Conservation (phyloP, 2,329 filamentous ascomycete species). For the Microdochium trichocladiopsis region DNA sequence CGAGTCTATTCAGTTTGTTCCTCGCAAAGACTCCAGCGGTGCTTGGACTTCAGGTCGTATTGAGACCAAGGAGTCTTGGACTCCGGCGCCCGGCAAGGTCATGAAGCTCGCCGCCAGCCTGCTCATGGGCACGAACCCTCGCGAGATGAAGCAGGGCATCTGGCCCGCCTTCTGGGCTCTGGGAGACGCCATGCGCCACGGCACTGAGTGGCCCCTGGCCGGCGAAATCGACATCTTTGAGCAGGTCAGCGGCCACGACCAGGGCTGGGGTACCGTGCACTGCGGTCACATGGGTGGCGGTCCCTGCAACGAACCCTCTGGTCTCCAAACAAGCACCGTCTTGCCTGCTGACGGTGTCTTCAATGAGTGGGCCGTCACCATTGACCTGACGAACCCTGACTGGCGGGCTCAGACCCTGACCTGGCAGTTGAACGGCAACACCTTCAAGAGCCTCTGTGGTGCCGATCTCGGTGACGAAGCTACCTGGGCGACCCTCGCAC, state of each 20-base stretch:
- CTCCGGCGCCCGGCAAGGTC: constrained; percentile 34
- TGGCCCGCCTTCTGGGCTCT: constrained; percentile 56
- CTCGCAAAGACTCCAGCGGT: constrained; percentile 28
- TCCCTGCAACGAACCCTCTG: constrained; percentile 43
- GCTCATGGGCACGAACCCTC: constrained; percentile 34
- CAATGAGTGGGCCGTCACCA: constrained; percentile 42
- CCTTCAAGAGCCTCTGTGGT: constrained; percentile 36
- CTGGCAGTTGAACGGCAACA: constrained; percentile 39
- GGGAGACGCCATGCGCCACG: constrained; percentile 39
- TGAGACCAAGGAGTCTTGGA: constrained; percentile 40
- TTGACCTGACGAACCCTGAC: constrained; percentile 38
- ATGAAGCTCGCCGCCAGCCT: constrained; percentile 39
- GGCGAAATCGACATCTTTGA: constrained; percentile 55
- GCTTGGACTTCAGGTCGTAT: constrained; percentile 49
- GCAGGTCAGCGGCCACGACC: constrained; percentile 40
- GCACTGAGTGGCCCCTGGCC: constrained; percentile 41
- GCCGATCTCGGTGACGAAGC: constrained; percentile 32
- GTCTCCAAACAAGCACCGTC: constrained; percentile 24
- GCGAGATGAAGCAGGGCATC: constrained; percentile 38
- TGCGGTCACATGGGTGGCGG: constrained; percentile 38
- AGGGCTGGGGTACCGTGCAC: constrained; percentile 43
- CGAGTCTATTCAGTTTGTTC: constrained; percentile 43
- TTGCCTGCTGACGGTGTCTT: constrained; percentile 31
- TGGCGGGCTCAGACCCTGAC: constrained; percentile 42
- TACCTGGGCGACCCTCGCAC: constrained; percentile 42